phyloP scores from a whole-genome alignment of 345 rosid genomes.

The Hibiscus syriacus region DNA sequence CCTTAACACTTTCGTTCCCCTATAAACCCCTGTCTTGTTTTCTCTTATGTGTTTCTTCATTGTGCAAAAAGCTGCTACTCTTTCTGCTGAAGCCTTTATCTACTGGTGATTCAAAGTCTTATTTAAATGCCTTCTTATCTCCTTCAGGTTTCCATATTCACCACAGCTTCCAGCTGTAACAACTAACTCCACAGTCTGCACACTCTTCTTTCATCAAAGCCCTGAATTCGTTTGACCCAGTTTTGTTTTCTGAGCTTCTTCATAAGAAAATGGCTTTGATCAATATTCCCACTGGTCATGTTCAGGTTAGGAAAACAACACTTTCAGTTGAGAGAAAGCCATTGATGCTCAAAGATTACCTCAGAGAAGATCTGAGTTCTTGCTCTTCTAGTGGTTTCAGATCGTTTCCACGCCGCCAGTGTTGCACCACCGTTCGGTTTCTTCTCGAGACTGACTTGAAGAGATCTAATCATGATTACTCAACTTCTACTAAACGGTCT shows the following conservation, averaged over 20 bases:
- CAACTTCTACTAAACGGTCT: conserved; percentile 14
- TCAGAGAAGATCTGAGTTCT: conserved; percentile 67
- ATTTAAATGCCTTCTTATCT: not conserved
- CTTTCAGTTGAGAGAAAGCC: conserved; percentile 23
- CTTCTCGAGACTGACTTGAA: conserved; percentile 61
- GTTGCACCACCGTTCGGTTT: conserved; percentile 59
- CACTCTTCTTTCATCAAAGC: not conserved
- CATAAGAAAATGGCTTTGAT: conserved; percentile 21
- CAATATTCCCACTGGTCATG: conserved; percentile 10
- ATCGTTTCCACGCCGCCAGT: conserved; percentile 69
- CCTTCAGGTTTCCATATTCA: not conserved
- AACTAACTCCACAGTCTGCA: not conserved
- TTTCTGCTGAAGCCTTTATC: conserved; percentile 1
- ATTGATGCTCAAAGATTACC: conserved; percentile 68
- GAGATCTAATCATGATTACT: conserved; percentile 19
- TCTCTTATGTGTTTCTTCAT: not conserved
- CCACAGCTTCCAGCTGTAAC: not conserved
- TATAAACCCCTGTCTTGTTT: not conserved
- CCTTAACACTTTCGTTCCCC: not conserved
- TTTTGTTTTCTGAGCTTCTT: too few relatives aligned
- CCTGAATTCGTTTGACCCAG: not conserved
- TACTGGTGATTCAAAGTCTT: not conserved
- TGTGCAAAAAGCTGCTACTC: conserved; percentile 2
- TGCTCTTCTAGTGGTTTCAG: conserved; percentile 89
- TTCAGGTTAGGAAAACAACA: conserved; percentile 9